Evolutionary conservation across 371 early-diverging fungal species (phyloP).

Genomic region (Mitosporidium daphniae): DNA sequence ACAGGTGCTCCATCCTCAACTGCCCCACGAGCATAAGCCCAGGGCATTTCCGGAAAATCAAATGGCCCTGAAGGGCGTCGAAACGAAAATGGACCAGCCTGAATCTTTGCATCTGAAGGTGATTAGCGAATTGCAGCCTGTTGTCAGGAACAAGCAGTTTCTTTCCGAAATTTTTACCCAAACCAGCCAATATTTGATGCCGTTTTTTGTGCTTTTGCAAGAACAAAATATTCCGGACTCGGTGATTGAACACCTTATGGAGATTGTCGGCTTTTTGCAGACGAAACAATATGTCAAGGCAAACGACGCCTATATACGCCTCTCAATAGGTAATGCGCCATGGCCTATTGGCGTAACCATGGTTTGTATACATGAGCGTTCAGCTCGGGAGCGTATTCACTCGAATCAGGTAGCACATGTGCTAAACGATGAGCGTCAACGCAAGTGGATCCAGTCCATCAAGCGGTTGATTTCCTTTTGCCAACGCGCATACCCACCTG

Average conservation of each 20-base stretch:
- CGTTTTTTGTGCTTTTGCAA: constrained; percentile 45
- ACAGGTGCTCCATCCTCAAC: too few relatives aligned
- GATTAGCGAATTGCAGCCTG: too few relatives aligned
- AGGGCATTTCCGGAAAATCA: too few relatives aligned
- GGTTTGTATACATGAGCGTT: constrained; percentile 75
- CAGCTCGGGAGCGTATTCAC: constrained; percentile 63
- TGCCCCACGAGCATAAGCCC: too few relatives aligned
- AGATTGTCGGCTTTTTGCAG: constrained; percentile 42
- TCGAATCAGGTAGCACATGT: constrained; percentile 72
- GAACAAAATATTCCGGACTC: constrained; percentile 31
- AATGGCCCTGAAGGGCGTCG: too few relatives aligned
- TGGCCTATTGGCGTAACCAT: constrained; percentile 90
- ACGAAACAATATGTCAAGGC: constrained; percentile 53
- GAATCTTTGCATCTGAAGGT: too few relatives aligned
- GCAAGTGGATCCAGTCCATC: constrained; percentile 89
- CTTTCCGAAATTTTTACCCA: constrained; percentile 45
- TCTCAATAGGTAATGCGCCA: constrained; percentile 78
- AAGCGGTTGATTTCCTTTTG: constrained; percentile 78
- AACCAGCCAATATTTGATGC: constrained; percentile 42
- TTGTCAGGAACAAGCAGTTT: too few relatives aligned
- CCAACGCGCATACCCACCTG: constrained; percentile 52
- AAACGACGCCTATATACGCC: constrained; percentile 52
- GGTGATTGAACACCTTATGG: constrained; percentile 40
- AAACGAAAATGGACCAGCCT: too few relatives aligned
- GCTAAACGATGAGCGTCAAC: constrained; percentile 69